phyloP scores from a whole-genome alignment of 192 early-diverging fungal species.

The Coemansia sp. region DNA sequence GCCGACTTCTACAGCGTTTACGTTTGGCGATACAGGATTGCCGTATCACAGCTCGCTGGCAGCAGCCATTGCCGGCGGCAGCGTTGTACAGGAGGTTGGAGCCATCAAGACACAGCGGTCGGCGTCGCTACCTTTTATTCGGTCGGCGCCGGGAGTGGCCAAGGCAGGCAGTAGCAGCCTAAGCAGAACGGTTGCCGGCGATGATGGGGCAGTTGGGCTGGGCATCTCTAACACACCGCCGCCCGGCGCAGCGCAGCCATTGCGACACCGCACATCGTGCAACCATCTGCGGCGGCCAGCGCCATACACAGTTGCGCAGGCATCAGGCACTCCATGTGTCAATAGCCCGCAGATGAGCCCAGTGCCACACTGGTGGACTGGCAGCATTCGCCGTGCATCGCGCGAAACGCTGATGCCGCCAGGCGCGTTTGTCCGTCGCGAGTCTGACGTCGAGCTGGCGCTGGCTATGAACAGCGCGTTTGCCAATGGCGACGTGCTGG shows the following conservation, averaged over 20 bases:
- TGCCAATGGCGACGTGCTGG: constrained; percentile 43
- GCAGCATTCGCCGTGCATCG: constrained; percentile 35
- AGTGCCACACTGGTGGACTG: constrained; percentile 36
- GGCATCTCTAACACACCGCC: constrained; percentile 34
- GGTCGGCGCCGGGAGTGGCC: constrained; percentile 7
- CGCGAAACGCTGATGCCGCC: constrained; percentile 29
- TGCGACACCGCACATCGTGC: constrained; percentile 44
- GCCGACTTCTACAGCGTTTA: constrained; percentile 39
- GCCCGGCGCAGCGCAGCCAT: constrained; percentile 20
- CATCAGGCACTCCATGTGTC: constrained; percentile 22
- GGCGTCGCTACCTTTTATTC: constrained; percentile 50
- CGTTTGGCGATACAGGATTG: constrained; percentile 18
- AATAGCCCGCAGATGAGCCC: constrained; percentile 50
- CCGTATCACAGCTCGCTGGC: constrained; percentile 16
- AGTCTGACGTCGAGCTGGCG: constrained; percentile 50
- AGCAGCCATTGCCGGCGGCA: constrained; percentile 22
- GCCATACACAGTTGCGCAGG: constrained; percentile 41
- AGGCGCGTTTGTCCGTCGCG: constrained; percentile 26
- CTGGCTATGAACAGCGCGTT: constrained; percentile 52
- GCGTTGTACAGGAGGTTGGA: constrained; percentile 13
- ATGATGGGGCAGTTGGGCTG: constrained; percentile 18
- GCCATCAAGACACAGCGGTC: constrained; percentile 48
- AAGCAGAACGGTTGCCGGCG: constrained; percentile 28
- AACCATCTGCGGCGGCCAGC: constrained; percentile 47
- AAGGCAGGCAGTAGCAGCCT: constrained; percentile 24